Evolutionary conservation across 1,284 basidiomycete genomes (phyloP), one percentile per base, ranked within the genome.

Genomic region (Dichomitus squalens): DNA sequence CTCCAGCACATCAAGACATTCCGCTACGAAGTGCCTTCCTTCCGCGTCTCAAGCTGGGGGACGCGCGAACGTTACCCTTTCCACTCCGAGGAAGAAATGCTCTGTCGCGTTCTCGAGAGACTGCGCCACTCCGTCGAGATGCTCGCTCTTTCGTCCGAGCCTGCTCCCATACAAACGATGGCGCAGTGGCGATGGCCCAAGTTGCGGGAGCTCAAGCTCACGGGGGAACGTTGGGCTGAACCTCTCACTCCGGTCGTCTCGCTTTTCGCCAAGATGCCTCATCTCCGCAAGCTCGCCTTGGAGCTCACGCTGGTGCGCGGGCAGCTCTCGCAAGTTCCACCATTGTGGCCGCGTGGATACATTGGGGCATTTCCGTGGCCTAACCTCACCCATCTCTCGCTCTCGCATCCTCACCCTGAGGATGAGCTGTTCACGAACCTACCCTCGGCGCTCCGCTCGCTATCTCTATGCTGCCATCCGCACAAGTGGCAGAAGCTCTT

Each of bases 161-260:
- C 51, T 1, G 33, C 51, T 5, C 41, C 51, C 14, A 34, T 53
- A 18, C 16, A 14, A 4, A 23, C 40, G 31, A 36, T 53, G 16
- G 31, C 38, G 8, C n/a, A 12, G 7, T 27, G 20, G 33, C 21
- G 27, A 16, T 53, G 51, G 51, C 51, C 51, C 7, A 31, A 7
- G 14, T n/a, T 53, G 33, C 51, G 51, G 9, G 51, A 53, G 34
- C 51, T 53, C 23, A 40, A 7, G 11, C 40, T 53, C 21, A 23
- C 33, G 1, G 51, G 51, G 2, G 41, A 34, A 18, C 51, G 34
- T 7, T 35, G 41, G 41, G 23, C 40, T 2, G 23, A 33, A 34
- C 43, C 51, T 4, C 21, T 21, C n/a, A 29, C 34, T 8, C 51
- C 51, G 3, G 7, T 53, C 3, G 16, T 53, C 33, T 20, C 41